Conservation (phyloP, 805 yeast species). For the Yarrowia divulgata region DNA sequence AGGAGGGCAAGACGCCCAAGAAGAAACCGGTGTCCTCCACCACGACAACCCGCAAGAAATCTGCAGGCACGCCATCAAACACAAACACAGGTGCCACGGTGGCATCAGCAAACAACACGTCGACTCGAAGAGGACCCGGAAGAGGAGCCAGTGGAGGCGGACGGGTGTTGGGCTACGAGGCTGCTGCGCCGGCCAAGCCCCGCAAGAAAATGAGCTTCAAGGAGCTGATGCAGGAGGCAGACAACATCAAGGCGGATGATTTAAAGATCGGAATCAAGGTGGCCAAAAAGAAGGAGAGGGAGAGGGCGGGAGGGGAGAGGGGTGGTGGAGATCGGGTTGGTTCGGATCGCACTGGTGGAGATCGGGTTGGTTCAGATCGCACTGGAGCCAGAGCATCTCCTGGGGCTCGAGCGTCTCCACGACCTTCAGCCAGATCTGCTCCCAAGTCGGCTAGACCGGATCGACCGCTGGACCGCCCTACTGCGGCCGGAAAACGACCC, state of each 20-base stretch:
- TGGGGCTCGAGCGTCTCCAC: neutral
- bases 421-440: neutral
- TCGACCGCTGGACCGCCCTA: neutral
- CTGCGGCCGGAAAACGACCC: conserved; percentile 11
- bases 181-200: conserved; percentile 39
- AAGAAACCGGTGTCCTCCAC: conserved; percentile 48
- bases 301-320: conserved; percentile 2
- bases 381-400: neutral
- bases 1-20: conserved; percentile 48
- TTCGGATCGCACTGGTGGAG: neutral
- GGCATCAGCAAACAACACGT: neutral
- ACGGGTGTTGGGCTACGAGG: neutral
- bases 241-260: conserved; percentile 60
- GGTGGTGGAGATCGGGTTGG: neutral
- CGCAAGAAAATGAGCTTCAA: conserved; percentile 61
- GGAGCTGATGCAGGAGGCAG: conserved; percentile 75
- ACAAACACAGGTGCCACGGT: neutral
- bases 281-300: conserved; percentile 40
- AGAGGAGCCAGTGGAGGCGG: conserved; percentile 7
- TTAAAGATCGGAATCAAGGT: conserved; percentile 55
- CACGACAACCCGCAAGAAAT: neutral
- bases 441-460: neutral
- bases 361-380: neutral
- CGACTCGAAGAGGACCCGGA: conserved; percentile 12
- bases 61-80: neutral